Evolutionary conservation across 306 rosid species (phyloP).

Genomic region (Pyrus communis): DNA sequence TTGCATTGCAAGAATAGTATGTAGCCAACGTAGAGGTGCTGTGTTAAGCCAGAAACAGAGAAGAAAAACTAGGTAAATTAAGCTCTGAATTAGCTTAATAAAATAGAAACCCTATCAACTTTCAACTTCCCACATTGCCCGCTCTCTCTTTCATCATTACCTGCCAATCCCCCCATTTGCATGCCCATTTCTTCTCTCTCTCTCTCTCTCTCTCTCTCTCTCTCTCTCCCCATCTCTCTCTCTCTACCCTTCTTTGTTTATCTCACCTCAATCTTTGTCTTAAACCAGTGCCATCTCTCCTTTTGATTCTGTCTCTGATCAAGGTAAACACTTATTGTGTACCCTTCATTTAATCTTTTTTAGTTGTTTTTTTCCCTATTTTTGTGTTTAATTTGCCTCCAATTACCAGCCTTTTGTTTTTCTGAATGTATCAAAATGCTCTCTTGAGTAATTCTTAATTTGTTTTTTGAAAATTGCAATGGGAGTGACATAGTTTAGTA

Average conservation of each 20-base stretch:
- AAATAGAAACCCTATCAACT: neutral
- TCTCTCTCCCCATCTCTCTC: constrained; percentile 3
- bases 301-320: constrained; percentile 17
- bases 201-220: too few relatives aligned
- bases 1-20: constrained; percentile 40
- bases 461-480: neutral
- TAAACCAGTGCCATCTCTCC: constrained; percentile 17
- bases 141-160: constrained; percentile 37
- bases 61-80: neutral
- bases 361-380: neutral
- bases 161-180: constrained; percentile 18
- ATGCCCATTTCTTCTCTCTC: neutral
- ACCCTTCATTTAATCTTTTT: neutral
- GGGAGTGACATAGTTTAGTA: neutral
- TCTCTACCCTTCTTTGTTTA: constrained; percentile 20
- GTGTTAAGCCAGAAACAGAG: neutral
- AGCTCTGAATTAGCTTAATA: constrained; percentile 4
- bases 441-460: neutral
- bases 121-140: constrained; percentile 30
- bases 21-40: constrained; percentile 2
- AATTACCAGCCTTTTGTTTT: neutral
- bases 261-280: constrained; percentile 15
- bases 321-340: constrained; percentile 22
- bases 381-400: neutral
- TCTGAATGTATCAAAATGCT: neutral